These are phyloP conservation scores for Adansonia grandidieri DNA, from an alignment of 441 rosid species.

Conservation along the genomic window DNA sequence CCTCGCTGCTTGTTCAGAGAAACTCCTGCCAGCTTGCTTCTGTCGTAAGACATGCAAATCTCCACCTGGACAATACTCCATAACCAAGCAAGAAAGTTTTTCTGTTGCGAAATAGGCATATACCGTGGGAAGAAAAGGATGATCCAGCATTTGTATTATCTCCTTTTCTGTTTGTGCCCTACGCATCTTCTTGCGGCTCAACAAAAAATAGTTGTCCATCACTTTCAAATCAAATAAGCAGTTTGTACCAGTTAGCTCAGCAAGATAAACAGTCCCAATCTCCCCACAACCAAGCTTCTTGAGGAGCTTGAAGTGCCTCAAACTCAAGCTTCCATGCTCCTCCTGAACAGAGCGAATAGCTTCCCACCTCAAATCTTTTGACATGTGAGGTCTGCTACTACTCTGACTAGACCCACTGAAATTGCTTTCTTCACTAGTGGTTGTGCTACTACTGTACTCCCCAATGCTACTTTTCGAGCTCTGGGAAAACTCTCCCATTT, in stretches of 20 bases:
- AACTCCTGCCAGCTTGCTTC: constrained; percentile 66
- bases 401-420: constrained; percentile 57
- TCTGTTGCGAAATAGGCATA: constrained; percentile 71
- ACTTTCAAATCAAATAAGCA: constrained; percentile 78
- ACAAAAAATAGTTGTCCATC: constrained; percentile 75
- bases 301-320: constrained; percentile 70
- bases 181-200: constrained; percentile 65
- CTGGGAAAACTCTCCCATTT: constrained; percentile 70
- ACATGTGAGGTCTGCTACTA: constrained; percentile 78
- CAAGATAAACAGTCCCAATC: constrained; percentile 77
- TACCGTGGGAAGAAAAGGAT: constrained; percentile 82
- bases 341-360: constrained; percentile 50
- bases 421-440: constrained; percentile 61
- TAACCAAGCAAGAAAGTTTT: constrained; percentile 73
- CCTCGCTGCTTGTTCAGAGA: constrained; percentile 83
- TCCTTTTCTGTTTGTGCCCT: constrained; percentile 83
- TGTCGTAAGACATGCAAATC: constrained; percentile 82
- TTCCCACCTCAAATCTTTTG: constrained; percentile 76
- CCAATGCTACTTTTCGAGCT: constrained; percentile 86
- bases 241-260: constrained; percentile 61
- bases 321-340: constrained; percentile 33
- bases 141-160: constrained; percentile 83
- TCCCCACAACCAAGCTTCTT: constrained; percentile 85
- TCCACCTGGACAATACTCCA: constrained; percentile 89
- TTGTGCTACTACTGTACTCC: constrained; percentile 70